These are phyloP conservation scores for Talaromyces sp. DNA, from an alignment of 2,329 filamentous ascomycete genomes.

Conservation along the genomic window DNA sequence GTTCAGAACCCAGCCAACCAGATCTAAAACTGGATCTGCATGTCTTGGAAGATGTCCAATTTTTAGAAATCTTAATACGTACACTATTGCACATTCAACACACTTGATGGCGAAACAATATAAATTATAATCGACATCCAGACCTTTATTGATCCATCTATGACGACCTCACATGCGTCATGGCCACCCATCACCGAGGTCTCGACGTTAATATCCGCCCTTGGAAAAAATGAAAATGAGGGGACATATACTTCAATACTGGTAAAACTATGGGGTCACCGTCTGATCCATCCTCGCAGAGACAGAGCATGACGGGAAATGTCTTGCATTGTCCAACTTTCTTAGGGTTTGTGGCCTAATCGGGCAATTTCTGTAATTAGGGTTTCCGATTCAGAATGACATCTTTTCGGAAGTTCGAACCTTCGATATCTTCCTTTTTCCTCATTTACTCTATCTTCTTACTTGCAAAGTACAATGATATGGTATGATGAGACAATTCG, in stretches of 20 bases:
- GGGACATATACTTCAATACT: too few relatives aligned
- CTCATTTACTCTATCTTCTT: not conserved
- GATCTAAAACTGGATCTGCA: not conserved
- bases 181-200: not conserved
- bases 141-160: not conserved
- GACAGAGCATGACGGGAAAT: too few relatives aligned
- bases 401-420: not conserved
- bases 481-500: not conserved
- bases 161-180: not conserved
- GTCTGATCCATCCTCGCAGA: too few relatives aligned
- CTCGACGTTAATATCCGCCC: not conserved
- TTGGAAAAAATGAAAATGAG: too few relatives aligned
- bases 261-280: not conserved
- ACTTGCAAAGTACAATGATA: not conserved
- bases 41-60: not conserved
- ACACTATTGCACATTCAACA: not conserved
- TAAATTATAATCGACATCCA: not conserved
- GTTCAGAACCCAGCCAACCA: not conserved
- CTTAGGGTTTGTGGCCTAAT: not conserved
- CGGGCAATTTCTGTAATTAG: not conserved
- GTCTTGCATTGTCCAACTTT: too few relatives aligned
- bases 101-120: not conserved
- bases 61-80: not conserved
- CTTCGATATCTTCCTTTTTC: not conserved
- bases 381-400: not conserved